Conservation (phyloP, 2,329 filamentous ascomycete genomes). For the Exophiala aquamarina region DNA sequence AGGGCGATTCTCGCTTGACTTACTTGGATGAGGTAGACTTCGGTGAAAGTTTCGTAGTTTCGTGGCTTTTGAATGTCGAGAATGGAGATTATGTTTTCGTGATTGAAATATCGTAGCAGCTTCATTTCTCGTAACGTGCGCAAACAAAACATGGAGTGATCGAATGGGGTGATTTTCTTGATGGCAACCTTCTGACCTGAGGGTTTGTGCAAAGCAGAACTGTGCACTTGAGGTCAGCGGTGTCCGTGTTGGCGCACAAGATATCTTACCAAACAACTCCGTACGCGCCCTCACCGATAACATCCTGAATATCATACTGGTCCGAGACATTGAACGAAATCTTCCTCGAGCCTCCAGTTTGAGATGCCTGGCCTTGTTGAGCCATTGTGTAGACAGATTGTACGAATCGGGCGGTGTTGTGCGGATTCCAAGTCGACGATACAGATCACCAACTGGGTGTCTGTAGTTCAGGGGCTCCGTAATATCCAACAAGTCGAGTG, state of each 20-base stretch:
- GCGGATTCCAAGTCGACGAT: no score
- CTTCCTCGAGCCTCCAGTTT: conserved; percentile 68
- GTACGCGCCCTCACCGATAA: conserved; percentile 97
- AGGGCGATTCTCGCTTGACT: conserved; percentile 28
- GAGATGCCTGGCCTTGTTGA: conserved; percentile 49
- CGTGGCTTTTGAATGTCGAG: conserved; percentile 98
- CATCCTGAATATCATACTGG: conserved; percentile 99
- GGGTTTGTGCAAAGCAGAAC: conserved; percentile 96
- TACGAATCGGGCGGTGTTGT: no score
- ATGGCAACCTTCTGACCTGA: conserved; percentile 98
- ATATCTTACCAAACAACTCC: conserved; percentile 87
- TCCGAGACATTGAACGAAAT: conserved; percentile 99
- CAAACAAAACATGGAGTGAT: conserved; percentile 98
- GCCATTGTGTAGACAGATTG: conserved; percentile 34
- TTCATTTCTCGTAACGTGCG: conserved; percentile 99
- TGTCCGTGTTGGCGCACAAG: not conserved
- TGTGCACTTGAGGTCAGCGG: conserved; percentile 38
- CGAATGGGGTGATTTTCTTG: conserved; percentile 99
- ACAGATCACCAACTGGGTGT: no score
- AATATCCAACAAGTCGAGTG: no score
- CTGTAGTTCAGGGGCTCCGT: no score
- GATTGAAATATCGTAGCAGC: conserved; percentile 96
- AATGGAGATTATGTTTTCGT: conserved; percentile 99
- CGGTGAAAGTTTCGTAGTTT: conserved; percentile 92
- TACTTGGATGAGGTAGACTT: conserved; percentile 98